A percentile compares a stretch with the other conserved stretches of the same genome.
Conservation (phyloP, 768 basidiomycete genomes). For the Boletus tomentosulus region DNA sequence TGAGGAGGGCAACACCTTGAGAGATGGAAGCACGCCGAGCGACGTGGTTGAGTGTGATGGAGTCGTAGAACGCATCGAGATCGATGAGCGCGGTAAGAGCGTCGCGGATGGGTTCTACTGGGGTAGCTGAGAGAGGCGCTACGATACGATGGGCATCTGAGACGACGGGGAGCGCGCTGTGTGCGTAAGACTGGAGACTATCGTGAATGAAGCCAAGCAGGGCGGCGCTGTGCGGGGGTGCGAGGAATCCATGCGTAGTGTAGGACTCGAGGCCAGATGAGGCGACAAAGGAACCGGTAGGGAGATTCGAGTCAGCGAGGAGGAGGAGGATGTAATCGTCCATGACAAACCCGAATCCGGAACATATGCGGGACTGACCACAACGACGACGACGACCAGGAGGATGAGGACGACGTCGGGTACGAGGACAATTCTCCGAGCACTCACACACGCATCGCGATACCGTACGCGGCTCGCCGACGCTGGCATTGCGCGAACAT, state of each 20-base stretch:
- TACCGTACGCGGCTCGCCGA: background rate
- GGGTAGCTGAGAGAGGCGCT: slow-evolving; percentile 8
- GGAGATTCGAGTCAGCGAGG: slow-evolving; percentile 88
- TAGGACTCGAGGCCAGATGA: slow-evolving; percentile 92
- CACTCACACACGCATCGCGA: background rate
- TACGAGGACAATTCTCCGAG: background rate
- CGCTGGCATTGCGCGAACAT: slow-evolving; percentile 9
- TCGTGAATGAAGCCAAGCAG: slow-evolving; percentile 61
- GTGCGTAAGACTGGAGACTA: slow-evolving; percentile 75
- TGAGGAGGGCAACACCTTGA: slow-evolving; percentile 90
- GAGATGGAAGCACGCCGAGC: slow-evolving; percentile 81
- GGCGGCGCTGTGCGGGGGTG: slow-evolving; percentile 19
- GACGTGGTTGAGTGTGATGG: slow-evolving; percentile 87
- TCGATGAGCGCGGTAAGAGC: slow-evolving; percentile 43
- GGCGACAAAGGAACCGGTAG: slow-evolving; percentile 95
- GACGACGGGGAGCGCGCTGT: slow-evolving; percentile 74
- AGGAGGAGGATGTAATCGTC: slow-evolving; percentile 67
- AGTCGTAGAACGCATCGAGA: slow-evolving; percentile 77
- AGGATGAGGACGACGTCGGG: slow-evolving; percentile 2
- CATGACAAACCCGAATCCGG: slow-evolving; percentile 8
- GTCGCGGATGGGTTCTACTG: slow-evolving; percentile 9
- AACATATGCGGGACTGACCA: background rate
- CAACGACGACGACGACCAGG: slow-evolving; percentile 4
- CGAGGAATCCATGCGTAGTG: slow-evolving; percentile 74
- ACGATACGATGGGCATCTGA: slow-evolving; percentile 58